Base-by-base conservation (phyloP, 2,329 filamentous ascomycete genomes). In the Sporothrix dimorphospora region DNA sequence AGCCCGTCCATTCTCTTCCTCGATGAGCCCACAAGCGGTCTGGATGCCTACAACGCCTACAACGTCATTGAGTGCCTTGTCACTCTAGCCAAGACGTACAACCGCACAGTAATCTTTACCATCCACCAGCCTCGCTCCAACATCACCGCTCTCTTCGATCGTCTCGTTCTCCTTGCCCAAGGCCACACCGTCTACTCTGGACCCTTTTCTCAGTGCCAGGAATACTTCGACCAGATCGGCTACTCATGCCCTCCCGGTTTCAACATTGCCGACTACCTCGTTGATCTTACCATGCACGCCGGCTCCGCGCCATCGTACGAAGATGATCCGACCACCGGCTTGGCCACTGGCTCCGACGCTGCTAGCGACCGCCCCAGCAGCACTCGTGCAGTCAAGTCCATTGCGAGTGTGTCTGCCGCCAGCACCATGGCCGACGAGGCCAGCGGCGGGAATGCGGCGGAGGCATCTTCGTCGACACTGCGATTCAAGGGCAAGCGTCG, bases 91-190 rank as follows among this genome's bases (percentile, higher is more conserved):
- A 98, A 97, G 84, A 96, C 90, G 55, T 99, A 98, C 83, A 97
- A 98, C 82, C 89, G 97, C 73, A 99, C 97, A 0, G 94, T 99
- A 71, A 92, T 99, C 74, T 98, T 99, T 83, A 99, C 96, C 16
- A 99, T 99, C 75, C 96, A 99, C 80, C 96, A 99, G 78, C 96
- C 96, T 49, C 90, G 97, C 76, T 99, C 96, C 12, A 99, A 99
- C 81, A 99, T 99, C 78, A 96, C 98, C 27, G 96, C 96, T 11
- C 87, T 99, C 3, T 99, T 99, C 79, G 96, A 99, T 79, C 90
- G 95, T 71, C 86, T 99, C n/a, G 87, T 99, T 70, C 88, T 99
- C 16, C 85, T 99, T 57, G 96, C 96, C 1, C 91, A 94, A 76
- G 96, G 96, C 34, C 91, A 91, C 77, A 92, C 93, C 0, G 96